These are phyloP conservation scores for Penicillium thymicola DNA, from an alignment of 2,329 filamentous ascomycete species.

Conservation along the genomic window DNA sequence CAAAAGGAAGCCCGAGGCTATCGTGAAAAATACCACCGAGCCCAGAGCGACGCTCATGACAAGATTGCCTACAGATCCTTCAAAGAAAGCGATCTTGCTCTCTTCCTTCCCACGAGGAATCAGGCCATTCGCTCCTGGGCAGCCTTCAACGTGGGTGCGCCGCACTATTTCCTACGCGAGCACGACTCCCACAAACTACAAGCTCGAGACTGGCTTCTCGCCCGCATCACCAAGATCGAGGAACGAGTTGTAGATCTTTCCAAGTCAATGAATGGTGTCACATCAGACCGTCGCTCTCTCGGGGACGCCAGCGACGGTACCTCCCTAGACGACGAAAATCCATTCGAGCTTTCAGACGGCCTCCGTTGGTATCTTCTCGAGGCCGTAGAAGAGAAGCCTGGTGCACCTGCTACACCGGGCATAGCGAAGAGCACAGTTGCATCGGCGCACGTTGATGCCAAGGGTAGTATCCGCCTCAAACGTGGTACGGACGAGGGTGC, in stretches of 20 bases:
- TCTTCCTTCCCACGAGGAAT: slow-evolving; percentile 92
- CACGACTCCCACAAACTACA: slow-evolving; percentile 82
- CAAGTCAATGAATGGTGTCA: slow-evolving; percentile 62
- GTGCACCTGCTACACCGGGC: slow-evolving; percentile 86
- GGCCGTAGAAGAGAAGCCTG: slow-evolving; percentile 86
- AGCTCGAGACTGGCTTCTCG: slow-evolving; percentile 91
- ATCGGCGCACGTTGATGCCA: slow-evolving; percentile 80
- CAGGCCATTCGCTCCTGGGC: slow-evolving; percentile 95
- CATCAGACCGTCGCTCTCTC: slow-evolving; percentile 52
- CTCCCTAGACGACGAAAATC: slow-evolving; percentile 82
- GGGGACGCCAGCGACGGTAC: slow-evolving; percentile 53
- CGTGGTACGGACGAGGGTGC: slow-evolving; percentile 62
- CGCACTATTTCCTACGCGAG: slow-evolving; percentile 94
- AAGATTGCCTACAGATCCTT: slow-evolving; percentile 96
- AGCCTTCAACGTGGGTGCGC: slow-evolving; percentile 95
- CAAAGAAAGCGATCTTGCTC: slow-evolving; percentile 90
- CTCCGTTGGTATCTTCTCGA: slow-evolving; percentile 95
- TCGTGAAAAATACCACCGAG: slow-evolving; percentile 76
- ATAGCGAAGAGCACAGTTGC: slow-evolving; percentile 89
- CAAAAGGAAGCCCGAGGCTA: slow-evolving; percentile 84
- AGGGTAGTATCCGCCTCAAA: slow-evolving; percentile 60
- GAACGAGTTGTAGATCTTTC: slow-evolving; percentile 91
- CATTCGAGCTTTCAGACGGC: slow-evolving; percentile 92
- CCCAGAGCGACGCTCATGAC: slow-evolving; percentile 82
- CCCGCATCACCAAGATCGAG: slow-evolving; percentile 85